Base-by-base conservation (phyloP, 305 asterid species). In the Euphrasia arctica region DNA sequence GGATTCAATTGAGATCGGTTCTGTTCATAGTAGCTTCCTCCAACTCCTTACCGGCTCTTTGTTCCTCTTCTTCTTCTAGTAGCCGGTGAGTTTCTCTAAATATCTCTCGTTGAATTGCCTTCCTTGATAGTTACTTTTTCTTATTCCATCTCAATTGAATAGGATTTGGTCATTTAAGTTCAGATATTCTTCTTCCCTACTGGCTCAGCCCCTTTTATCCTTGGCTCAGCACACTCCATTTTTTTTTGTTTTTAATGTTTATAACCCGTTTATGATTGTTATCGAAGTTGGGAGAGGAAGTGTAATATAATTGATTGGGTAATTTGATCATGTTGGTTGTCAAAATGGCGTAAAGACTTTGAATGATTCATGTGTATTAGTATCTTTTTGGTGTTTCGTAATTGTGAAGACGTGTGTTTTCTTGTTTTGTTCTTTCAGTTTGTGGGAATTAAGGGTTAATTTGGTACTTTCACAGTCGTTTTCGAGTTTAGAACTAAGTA, bases 1-100 rank as follows among this genome's bases (percentile, higher is more conserved):
- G 96, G 98, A 82, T 85, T 78, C 91, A 89, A 66, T 83, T 91
- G 88, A 89, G 98, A 85, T 91, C 98, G 83, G 95, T 87, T 74
- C 77, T 89, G 72, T 87, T 85, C 77, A 74, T 91, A 58, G 90
- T 87, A 60, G 93, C 95, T 62, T 89, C 95, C 42, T 85, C 84
- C 72, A 77, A 77, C 74, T 58, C 96, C 62, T 84, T 96, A 72
- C 94, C 90, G 57, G 91, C 94, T 67, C 77, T 85, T 73, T 77
- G 86, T 75, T 80, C 43, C 2, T 39, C 89, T 18, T 18, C 89
- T 18, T 18, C 95, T 75, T 80, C 91, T 78, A 75, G 82, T 81
- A 77, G 85, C 80, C 87, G 96, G 98, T 91, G 82, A 80, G 90
- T 85, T 72, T 39, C 63, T 59, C 60, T 60, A 8, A 7, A 70